These are phyloP conservation scores for Mucor irregularis DNA, from an alignment of 371 early-diverging fungal genomes.

Conservation along the genomic window DNA sequence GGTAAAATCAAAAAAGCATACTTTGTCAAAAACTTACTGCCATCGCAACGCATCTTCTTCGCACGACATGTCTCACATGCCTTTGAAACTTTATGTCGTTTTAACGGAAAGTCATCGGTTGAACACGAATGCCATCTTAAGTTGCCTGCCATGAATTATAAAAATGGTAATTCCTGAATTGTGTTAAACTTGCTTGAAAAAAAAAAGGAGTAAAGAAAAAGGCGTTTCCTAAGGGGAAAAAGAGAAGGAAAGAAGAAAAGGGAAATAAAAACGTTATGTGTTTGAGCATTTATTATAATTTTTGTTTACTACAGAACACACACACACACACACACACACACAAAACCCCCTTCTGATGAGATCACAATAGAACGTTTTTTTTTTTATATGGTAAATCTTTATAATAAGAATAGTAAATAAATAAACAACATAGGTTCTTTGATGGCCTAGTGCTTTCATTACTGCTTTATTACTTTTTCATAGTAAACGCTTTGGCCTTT, in stretches of 20 bases:
- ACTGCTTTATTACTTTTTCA: too few species aligned
- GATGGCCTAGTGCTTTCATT: too few species aligned
- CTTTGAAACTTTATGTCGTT: constrained; percentile 27
- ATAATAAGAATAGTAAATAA: too few species aligned
- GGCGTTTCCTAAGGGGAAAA: neutral
- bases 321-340: too few species aligned
- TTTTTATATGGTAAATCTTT: neutral
- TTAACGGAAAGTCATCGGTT: constrained; percentile 28
- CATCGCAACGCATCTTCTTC: constrained; percentile 33
- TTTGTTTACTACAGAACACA: constrained; percentile 19
- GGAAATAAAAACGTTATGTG: constrained; percentile 9
- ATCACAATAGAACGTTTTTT: constrained; percentile 12
- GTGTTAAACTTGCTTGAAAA: neutral
- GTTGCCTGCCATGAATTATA: constrained; percentile 18
- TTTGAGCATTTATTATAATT: constrained; percentile 7
- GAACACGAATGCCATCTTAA: constrained; percentile 33
- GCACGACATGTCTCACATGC: constrained; percentile 30
- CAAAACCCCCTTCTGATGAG: constrained; percentile 23
- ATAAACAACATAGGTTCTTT: too few species aligned
- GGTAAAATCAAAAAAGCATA: too few species aligned
- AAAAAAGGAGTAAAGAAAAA: neutral
- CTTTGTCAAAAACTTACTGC: constrained; percentile 20
- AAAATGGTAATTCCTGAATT: neutral
- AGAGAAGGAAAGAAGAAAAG: neutral
- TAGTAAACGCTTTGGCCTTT: neutral